phyloP scores from a whole-genome alignment of 2,329 filamentous ascomycete genomes.

The Pseudogymnoascus sp. region DNA sequence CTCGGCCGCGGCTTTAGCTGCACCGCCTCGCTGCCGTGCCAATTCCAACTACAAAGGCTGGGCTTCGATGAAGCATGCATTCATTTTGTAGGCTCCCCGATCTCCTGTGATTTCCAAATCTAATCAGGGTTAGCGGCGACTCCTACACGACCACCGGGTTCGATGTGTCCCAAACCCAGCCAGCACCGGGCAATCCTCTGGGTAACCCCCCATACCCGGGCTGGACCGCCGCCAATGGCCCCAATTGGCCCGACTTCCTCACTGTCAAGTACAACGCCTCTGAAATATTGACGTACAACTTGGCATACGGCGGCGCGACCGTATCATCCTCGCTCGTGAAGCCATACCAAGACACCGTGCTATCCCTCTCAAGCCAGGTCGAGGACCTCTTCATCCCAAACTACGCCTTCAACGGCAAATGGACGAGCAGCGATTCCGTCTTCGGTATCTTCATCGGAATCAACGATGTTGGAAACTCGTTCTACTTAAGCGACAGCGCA shows the following conservation, averaged over 20 bases:
- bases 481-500: constrained; percentile 29
- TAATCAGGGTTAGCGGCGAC: constrained; percentile 31
- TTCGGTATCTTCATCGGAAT: constrained; percentile 50
- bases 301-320: constrained; percentile 42
- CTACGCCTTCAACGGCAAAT: constrained; percentile 32
- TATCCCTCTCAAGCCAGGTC: constrained; percentile 35
- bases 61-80: constrained; percentile 36
- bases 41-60: constrained; percentile 33
- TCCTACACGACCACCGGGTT: constrained; percentile 37
- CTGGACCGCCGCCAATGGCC: constrained; percentile 40
- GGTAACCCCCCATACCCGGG: constrained; percentile 38
- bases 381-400: constrained; percentile 38
- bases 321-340: constrained; percentile 34
- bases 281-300: constrained; percentile 44
- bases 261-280: constrained; percentile 40
- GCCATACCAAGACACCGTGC: constrained; percentile 33
- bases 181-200: constrained; percentile 33
- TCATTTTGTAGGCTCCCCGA: constrained; percentile 34
- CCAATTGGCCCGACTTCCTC: constrained; percentile 50
- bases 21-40: constrained; percentile 20
- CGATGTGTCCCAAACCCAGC: constrained; percentile 31
- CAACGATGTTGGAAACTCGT: constrained; percentile 50
- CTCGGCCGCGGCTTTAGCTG: not conserved
- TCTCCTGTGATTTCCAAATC: not conserved
- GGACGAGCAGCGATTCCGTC: constrained; percentile 36